Evolutionary conservation across 441 rosid species (phyloP).

Genomic region (Pelargonium citronellum): DNA sequence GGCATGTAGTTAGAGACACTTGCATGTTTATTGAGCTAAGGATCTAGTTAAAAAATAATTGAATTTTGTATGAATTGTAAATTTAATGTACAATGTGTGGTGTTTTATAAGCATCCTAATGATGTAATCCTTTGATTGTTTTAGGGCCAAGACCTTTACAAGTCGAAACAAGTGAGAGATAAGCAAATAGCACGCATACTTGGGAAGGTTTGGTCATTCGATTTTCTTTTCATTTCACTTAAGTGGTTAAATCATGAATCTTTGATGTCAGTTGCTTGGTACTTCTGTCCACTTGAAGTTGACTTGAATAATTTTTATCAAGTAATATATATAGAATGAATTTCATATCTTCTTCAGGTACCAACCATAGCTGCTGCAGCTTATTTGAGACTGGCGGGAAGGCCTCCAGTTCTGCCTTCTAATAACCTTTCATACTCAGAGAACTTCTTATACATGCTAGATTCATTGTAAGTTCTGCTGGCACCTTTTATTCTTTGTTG

Average conservation of each 20-base stretch:
- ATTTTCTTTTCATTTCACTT: not conserved
- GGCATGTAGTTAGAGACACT: not conserved
- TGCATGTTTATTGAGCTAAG: not conserved
- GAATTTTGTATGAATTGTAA: not conserved
- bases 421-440: constrained; percentile 81
- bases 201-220: constrained; percentile 65
- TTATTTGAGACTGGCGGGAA: constrained; percentile 85
- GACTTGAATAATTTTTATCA: not conserved
- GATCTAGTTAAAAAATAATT: not conserved
- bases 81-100: not conserved
- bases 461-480: constrained; percentile 59
- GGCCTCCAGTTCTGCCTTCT: constrained; percentile 90
- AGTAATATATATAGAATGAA: not conserved
- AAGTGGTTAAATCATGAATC: not conserved
- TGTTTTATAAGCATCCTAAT: constrained; percentile 3
- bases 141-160: constrained; percentile 77
- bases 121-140: constrained; percentile 13
- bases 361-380: constrained; percentile 98
- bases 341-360: constrained; percentile 38
- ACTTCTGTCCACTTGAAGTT: not conserved
- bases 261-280: not conserved
- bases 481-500: not conserved
- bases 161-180: constrained; percentile 84
- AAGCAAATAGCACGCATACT: constrained; percentile 89
- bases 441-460: constrained; percentile 91